phyloP scores from a whole-genome alignment of 352 stramenopile species.

The Proteromonas lacertae region DNA sequence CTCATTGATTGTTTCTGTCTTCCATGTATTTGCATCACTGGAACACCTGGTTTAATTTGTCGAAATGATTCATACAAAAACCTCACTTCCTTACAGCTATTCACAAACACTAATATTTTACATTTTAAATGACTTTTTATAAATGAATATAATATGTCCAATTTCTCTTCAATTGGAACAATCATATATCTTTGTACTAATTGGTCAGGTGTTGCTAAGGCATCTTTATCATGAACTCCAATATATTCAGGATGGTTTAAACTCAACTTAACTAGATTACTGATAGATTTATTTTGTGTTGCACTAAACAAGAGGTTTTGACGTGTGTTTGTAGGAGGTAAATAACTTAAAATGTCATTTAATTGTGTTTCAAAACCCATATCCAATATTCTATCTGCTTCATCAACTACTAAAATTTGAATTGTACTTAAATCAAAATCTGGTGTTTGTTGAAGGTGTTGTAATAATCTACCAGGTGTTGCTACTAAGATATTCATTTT shows the following conservation, averaged over 20 bases:
- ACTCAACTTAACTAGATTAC: constrained; percentile 70
- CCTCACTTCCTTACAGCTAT: constrained; percentile 53
- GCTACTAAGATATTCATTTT: constrained; percentile 84
- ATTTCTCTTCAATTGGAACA: constrained; percentile 66
- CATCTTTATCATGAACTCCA: constrained; percentile 56
- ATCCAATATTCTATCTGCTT: constrained; percentile 22
- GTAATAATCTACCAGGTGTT: constrained; percentile 71
- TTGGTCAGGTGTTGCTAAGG: constrained; percentile 37
- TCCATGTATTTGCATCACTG: constrained; percentile 77
- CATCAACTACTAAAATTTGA: constrained; percentile 39
- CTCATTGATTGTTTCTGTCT: constrained; percentile 17
- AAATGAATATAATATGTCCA: constrained; percentile 88
- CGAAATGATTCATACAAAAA: constrained; percentile 6
- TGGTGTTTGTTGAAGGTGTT: constrained; percentile 93
- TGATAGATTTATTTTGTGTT: constrained; percentile 82
- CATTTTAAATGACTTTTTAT: constrained; percentile 88
- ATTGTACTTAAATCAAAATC: constrained; percentile 70
- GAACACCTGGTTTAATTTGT: constrained; percentile 62
- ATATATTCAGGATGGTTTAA: constrained; percentile 79
- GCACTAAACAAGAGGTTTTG: constrained; percentile 86
- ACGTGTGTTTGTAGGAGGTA: constrained; percentile 18
- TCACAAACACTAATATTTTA: constrained; percentile 94
- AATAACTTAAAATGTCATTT: constrained; percentile 26
- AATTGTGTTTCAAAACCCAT: constrained; percentile 26
- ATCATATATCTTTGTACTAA: constrained; percentile 75